phyloP scores from a whole-genome alignment of 208 protist genomes.

The Sergeia podlipaevii region DNA sequence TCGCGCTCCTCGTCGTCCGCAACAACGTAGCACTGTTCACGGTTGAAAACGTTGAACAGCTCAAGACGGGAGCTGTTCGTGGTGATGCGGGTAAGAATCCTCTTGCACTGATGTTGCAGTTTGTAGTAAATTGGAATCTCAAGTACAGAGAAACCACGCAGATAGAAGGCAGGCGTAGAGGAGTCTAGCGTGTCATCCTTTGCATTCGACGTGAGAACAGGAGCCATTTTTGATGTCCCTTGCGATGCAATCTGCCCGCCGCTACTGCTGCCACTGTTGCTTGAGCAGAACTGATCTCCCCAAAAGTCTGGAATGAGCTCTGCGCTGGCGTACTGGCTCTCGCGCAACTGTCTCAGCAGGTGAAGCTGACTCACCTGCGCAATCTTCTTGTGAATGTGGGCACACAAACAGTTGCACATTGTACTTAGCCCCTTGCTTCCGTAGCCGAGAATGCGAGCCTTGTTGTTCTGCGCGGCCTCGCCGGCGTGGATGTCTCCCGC shows the following conservation, averaged over 20 bases:
- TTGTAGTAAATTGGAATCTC: conserved; percentile 89
- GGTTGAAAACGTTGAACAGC: conserved; percentile 81
- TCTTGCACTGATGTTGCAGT: conserved; percentile 85
- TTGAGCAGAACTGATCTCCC: conserved; percentile 78
- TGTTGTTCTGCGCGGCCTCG: conserved; percentile 14
- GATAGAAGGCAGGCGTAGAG: conserved; percentile 37
- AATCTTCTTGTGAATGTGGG: conserved; percentile 58
- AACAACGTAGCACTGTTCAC: conserved; percentile 84
- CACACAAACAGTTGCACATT: conserved; percentile 34
- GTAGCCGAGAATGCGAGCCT: conserved; percentile 49
- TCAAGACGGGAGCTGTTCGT: conserved; percentile 72
- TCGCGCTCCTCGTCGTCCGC: conserved; percentile 74
- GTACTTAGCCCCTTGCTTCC: conserved; percentile 16
- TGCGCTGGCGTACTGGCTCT: conserved; percentile 68
- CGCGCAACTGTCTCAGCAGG: conserved; percentile 80
- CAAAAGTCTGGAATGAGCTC: conserved; percentile 75
- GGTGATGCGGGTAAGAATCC: conserved; percentile 65
- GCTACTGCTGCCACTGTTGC: conserved; percentile 9
- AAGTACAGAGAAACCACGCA: conserved; percentile 55
- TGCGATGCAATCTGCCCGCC: not conserved
- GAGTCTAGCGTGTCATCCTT: conserved; percentile 1
- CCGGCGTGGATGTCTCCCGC: conserved; percentile 25
- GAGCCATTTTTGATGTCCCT: not conserved
- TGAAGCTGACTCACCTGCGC: conserved; percentile 77
- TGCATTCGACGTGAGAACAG: not conserved